Evolutionary conservation across 805 yeast genomes (phyloP), one percentile per base, ranked within the genome.

Genomic region (Kuraishia ogatae): DNA sequence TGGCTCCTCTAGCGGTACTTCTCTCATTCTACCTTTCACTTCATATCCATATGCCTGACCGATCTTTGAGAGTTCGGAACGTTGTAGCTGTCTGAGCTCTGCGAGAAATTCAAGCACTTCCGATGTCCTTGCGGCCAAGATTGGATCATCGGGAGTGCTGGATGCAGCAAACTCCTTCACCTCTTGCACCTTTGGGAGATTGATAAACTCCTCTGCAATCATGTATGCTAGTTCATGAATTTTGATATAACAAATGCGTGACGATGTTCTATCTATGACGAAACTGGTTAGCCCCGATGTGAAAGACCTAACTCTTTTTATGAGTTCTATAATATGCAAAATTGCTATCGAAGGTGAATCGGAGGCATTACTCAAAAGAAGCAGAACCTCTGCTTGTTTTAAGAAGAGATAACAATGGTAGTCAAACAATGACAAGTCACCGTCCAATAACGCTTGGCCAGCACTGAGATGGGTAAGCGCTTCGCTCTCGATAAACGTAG

Each of bases 11-110:
- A 59, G 46, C 49, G 21, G 11, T 2, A 54, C 11, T 2, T 54
- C 55, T 10, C 39, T 20, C 35, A 69, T 58, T 0, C 70, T 57
- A 0, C 76, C 76, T 43, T 62, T 60, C 11, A 76, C 58, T 2
- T 55, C 49, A 54, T 70, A 74, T 1, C 64, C 66, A 39, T 61
- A 63, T 0, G 54, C 26, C 2, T 55, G 54, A 0, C 75, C 80
- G 2, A 77, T 50, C 1, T 63, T 60, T 2, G 72, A 60, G 5
- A 81, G 58, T 49, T 71, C 70, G 20, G 80, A 72, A 54, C 87
- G 66, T 60, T 80, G 81, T 28, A 76, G 57, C 10, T 82, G 62
- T 43, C 72, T 68, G 20, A 84, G 60, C 50, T 82, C 83, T 1
- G 82, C 87, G 49, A 76, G 65, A 50, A 67, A 71, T 58, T 80